Conservation (phyloP, 2,329 filamentous ascomycete species). For the Colletotrichum melonis region DNA sequence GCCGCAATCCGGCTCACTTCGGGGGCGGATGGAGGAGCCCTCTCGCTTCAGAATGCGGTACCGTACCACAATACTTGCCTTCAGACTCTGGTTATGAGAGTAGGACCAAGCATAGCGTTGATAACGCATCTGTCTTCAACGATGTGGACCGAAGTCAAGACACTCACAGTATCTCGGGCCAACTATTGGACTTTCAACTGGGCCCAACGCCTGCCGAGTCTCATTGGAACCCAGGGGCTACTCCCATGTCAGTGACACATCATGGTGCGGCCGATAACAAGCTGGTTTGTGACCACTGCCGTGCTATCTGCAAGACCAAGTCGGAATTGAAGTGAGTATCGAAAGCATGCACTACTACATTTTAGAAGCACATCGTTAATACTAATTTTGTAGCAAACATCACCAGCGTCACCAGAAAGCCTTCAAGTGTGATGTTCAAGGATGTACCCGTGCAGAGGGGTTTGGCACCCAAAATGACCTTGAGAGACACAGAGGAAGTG, state of each 20-base stretch:
- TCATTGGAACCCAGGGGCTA: background rate
- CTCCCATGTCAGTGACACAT: constrained; percentile 20
- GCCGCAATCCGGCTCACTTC: constrained; percentile 42
- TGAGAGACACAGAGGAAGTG: constrained; percentile 79
- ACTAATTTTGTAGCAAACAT: constrained; percentile 73
- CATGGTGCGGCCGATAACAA: constrained; percentile 30
- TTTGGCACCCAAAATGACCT: constrained; percentile 87
- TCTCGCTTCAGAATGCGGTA: constrained; percentile 54
- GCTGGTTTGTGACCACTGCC: constrained; percentile 53
- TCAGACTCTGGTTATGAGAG: constrained; percentile 62
- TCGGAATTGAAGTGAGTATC: constrained; percentile 66
- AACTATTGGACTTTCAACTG: constrained; percentile 45
- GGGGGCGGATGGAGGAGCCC: constrained; percentile 44
- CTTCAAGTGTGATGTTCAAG: constrained; percentile 67
- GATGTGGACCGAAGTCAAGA: constrained; percentile 54
- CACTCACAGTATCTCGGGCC: constrained; percentile 50
- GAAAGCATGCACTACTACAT: background rate
- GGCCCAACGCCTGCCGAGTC: background rate
- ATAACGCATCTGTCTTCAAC: constrained; percentile 56
- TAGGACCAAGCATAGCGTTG: constrained; percentile 54
- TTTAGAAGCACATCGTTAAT: constrained; percentile 36
- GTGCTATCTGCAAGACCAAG: constrained; percentile 57
- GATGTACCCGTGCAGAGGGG: constrained; percentile 71
- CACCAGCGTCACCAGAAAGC: constrained; percentile 75
- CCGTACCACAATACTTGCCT: constrained; percentile 44